phyloP scores from a whole-genome alignment of 176 grass and related monocot species.

The Carex kokanica region DNA sequence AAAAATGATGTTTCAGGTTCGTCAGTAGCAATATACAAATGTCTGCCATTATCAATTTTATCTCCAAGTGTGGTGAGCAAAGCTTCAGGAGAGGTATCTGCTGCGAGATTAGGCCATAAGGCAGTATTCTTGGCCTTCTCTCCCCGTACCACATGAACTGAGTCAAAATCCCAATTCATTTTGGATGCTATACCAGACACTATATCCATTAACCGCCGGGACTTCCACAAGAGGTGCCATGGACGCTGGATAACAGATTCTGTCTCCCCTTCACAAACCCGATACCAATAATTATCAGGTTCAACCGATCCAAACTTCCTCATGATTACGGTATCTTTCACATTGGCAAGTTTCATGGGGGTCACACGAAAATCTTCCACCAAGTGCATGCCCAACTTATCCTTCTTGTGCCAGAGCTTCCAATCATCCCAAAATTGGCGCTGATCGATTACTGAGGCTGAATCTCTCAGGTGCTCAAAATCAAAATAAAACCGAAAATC shows the following conservation, averaged over 20 bases:
- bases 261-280: constrained; percentile 77
- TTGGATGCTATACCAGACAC: constrained; percentile 70
- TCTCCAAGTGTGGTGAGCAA: constrained; percentile 51
- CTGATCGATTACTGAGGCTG: constrained; percentile 67
- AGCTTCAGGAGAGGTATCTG: constrained; percentile 68
- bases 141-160: constrained; percentile 66
- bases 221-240: constrained; percentile 90
- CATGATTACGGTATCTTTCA: constrained; percentile 85
- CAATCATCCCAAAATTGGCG: constrained; percentile 79
- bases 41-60: constrained; percentile 70
- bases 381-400: constrained; percentile 57
- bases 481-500: constrained; percentile 96
- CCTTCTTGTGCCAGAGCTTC: constrained; percentile 66
- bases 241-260: constrained; percentile 82
- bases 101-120: constrained; percentile 67
- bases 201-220: constrained; percentile 80
- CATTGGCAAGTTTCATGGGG: constrained; percentile 59
- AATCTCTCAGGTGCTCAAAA: constrained; percentile 83
- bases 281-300: constrained; percentile 86
- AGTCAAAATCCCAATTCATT: constrained; percentile 92
- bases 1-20: constrained; percentile 76
- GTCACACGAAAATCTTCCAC: constrained; percentile 72
- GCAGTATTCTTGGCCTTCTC: constrained; percentile 76
- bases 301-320: constrained; percentile 71
- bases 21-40: constrained; percentile 72